Evolutionary conservation across 129 eudicot genomes (phyloP).

Genomic region (Tanacetum coccineum): DNA sequence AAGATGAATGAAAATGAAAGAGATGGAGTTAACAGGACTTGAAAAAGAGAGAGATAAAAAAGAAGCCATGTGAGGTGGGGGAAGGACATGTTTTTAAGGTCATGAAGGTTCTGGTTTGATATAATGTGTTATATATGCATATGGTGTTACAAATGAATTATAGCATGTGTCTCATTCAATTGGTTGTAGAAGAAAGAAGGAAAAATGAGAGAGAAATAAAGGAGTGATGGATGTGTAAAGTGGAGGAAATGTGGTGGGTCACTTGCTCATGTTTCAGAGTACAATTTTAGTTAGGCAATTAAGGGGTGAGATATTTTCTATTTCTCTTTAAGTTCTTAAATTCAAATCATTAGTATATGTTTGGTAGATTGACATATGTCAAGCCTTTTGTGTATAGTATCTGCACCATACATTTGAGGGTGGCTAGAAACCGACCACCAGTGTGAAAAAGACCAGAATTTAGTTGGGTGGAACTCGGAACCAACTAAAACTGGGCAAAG

Average conservation of each 20-base stretch:
- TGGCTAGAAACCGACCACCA: constrained; percentile 2
- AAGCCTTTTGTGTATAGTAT: neutral
- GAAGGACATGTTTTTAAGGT: constrained; percentile 21
- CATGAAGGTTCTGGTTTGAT: neutral
- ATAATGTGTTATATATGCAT: neutral
- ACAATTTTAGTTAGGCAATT: constrained; percentile 13
- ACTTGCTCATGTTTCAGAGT: neutral
- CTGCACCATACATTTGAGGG: neutral
- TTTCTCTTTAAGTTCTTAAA: neutral
- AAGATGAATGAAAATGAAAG: constrained; percentile 34
- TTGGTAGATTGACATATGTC: constrained; percentile 3
- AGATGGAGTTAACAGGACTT: constrained; percentile 20
- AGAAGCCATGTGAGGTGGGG: constrained; percentile 20
- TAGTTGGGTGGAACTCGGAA: neutral
- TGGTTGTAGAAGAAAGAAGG: constrained; percentile 6
- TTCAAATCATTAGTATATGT: neutral
- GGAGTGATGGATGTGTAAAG: constrained; percentile 30
- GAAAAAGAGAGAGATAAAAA: neutral
- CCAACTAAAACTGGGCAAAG: neutral
- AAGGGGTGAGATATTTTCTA: constrained; percentile 12
- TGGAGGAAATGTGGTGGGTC: constrained; percentile 18
- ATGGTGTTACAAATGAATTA: constrained; percentile 4
- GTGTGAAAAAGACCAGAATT: neutral
- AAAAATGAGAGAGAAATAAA: neutral
- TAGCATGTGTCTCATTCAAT: constrained; percentile 14